These are phyloP conservation scores for Thelonectria discophora DNA, from an alignment of 2,329 filamentous ascomycete species.

Conservation along the genomic window DNA sequence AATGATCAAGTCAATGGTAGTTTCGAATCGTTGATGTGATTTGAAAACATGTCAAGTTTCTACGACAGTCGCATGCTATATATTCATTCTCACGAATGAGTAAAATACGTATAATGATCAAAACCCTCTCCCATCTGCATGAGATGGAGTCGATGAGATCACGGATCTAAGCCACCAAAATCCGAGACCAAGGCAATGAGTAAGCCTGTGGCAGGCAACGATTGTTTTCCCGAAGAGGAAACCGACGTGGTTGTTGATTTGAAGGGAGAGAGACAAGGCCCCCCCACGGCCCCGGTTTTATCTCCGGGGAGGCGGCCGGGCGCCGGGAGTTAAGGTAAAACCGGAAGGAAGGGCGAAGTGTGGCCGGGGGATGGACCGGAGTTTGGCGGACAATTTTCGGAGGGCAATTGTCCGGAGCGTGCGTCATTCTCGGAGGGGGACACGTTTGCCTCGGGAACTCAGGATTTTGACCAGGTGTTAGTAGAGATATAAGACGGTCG, in stretches of 20 bases:
- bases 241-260: slow-evolving; percentile 26
- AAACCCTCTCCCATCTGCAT: neutral
- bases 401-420: neutral
- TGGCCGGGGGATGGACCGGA: neutral
- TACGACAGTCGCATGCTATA: neutral
- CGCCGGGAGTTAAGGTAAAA: neutral
- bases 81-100: slow-evolving; percentile 3
- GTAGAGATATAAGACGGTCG: too few relatives aligned
- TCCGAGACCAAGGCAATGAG: neutral
- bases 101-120: too few relatives aligned
- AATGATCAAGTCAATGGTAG: neutral
- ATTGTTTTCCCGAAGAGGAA: too few relatives aligned
- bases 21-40: slow-evolving; percentile 2
- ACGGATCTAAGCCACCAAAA: slow-evolving; percentile 18
- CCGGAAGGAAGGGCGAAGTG: neutral
- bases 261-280: slow-evolving; percentile 27
- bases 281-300: neutral
- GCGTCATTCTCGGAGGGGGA: too few relatives aligned
- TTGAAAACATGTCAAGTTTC: neutral
- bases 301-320: neutral
- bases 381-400: slow-evolving; percentile 5
- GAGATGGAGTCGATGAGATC: neutral
- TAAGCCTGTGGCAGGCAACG: too few relatives aligned
- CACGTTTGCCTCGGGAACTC: neutral
- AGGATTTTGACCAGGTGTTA: too few relatives aligned